Percentiles rank a stretch among this genome's conserved stretches.
These are phyloP conservation scores for Pleurozium schreberi DNA, from an alignment of 225 moss, liverwort and hornwort genomes.

Conservation along the genomic window DNA sequence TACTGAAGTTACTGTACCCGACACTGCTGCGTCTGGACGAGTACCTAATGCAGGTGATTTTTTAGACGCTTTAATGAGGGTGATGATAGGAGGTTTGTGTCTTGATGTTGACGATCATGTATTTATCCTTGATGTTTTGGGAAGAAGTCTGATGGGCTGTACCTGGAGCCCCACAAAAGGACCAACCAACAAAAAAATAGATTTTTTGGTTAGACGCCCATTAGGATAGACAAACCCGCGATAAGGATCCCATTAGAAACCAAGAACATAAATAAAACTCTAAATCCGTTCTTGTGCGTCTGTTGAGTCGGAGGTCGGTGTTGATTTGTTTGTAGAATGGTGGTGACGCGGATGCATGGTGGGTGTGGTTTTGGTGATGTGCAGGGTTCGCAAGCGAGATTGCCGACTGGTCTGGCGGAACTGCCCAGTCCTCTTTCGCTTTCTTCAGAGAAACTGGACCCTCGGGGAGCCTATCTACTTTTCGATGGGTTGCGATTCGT, in stretches of 20 bases:
- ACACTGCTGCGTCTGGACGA: constrained; percentile 76
- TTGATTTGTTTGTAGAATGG: not conserved
- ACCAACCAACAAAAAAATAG: no score
- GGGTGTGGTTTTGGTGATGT: not conserved
- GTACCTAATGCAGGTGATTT: constrained; percentile 60
- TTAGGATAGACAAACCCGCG: no score
- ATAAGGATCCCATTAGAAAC: no score
- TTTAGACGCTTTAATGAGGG: not conserved
- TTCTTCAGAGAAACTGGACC: constrained; percentile 62
- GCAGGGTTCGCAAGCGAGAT: constrained; percentile 47
- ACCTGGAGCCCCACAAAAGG: no score
- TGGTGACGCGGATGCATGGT: not conserved
- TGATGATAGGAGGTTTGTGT: not conserved
- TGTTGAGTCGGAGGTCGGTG: not conserved
- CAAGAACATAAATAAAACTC: no score
- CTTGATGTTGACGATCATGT: not conserved
- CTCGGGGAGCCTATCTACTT: constrained; percentile 68
- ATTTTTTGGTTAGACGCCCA: no score
- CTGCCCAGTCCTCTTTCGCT: constrained; percentile 44
- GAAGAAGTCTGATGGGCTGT: not conserved
- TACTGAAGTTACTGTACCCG: constrained; percentile 54
- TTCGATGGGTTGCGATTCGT: constrained; percentile 75
- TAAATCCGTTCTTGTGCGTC: not conserved
- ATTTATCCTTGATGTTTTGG: not conserved
- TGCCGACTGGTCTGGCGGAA: constrained; percentile 10